Percentiles rank a stretch among this genome's conserved stretches.
phyloP scores from a whole-genome alignment of 2,329 filamentous ascomycete genomes.

The Aureobasidium mangrovei region DNA sequence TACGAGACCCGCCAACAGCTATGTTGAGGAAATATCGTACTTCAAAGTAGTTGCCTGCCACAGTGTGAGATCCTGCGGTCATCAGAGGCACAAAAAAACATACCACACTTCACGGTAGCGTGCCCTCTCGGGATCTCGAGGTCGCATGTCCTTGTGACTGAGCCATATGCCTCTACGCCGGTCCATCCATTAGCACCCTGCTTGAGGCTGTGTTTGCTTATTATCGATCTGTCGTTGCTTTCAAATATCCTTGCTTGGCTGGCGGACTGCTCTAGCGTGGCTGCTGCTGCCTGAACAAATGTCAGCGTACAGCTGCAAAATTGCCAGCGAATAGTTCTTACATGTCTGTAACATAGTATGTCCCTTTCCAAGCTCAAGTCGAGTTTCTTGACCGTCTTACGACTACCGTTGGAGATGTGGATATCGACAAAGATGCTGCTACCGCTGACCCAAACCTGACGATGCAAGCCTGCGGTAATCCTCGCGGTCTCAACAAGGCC shows the following conservation, averaged over 20 bases:
- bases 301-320: slow-evolving; percentile 15
- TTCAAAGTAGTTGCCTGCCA: slow-evolving; percentile 45
- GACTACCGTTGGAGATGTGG: slow-evolving; percentile 42
- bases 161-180: slow-evolving; percentile 38
- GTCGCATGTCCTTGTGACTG: slow-evolving; percentile 41
- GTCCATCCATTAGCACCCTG: slow-evolving; percentile 38
- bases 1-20: slow-evolving; percentile 36
- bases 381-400: slow-evolving; percentile 41
- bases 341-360: slow-evolving; percentile 44
- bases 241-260: slow-evolving; percentile 45
- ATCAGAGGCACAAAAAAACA: slow-evolving; percentile 14
- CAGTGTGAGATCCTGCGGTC: slow-evolving; percentile 15
- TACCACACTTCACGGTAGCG: slow-evolving; percentile 43
- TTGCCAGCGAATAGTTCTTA: slow-evolving; percentile 18
- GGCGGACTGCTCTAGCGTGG: slow-evolving; percentile 41
- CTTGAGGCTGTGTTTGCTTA: slow-evolving; percentile 37
- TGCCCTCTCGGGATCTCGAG: slow-evolving; percentile 43
- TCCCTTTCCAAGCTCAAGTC: slow-evolving; percentile 45
- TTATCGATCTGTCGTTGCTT: slow-evolving; percentile 40
- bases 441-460: slow-evolving; percentile 51
- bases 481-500: slow-evolving; percentile 36
- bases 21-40: slow-evolving; percentile 48
- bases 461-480: slow-evolving; percentile 45
- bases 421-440: slow-evolving; percentile 47
- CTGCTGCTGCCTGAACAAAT: slow-evolving; percentile 35